Conservation (phyloP, 169 alveolate genomes). For the Eimeria acervulina region DNA sequence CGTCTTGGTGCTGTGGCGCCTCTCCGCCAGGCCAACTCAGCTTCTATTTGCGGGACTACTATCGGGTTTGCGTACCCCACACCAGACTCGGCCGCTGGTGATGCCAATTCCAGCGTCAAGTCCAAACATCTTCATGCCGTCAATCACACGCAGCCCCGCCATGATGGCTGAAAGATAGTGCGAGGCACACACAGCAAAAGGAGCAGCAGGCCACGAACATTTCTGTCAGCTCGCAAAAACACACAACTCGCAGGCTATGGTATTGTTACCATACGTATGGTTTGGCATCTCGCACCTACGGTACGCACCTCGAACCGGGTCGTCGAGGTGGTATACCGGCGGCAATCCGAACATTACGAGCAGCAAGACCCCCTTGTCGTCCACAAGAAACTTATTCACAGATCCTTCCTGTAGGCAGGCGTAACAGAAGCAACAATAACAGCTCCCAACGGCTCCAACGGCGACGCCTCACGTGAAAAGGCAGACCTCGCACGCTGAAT, state of each 20-base stretch:
- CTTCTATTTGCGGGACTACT: not conserved
- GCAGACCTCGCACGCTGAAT: not conserved
- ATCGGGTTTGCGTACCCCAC: slow-evolving; percentile 85
- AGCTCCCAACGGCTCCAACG: not conserved
- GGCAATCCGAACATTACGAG: slow-evolving; percentile 89
- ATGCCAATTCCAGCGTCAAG: slow-evolving; percentile 87
- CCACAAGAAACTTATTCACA: slow-evolving; percentile 91
- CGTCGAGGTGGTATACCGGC: slow-evolving; percentile 88
- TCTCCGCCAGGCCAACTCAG: not conserved
- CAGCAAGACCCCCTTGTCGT: slow-evolving; percentile 90
- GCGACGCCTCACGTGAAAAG: not conserved
- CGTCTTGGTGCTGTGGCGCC: not conserved
- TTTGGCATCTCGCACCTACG: not conserved
- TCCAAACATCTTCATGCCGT: slow-evolving; percentile 85
- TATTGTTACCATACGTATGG: not conserved
- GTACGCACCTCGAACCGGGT: slow-evolving; percentile 86
- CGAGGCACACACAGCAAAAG: not conserved
- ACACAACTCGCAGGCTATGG: not conserved
- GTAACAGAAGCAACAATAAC: not conserved
- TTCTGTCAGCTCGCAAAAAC: not conserved
- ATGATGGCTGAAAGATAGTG: slow-evolving; percentile 77
- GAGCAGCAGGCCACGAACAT: not conserved
- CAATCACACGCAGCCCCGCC: slow-evolving; percentile 88
- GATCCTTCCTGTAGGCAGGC: slow-evolving; percentile 87
- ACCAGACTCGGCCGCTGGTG: slow-evolving; percentile 92